Evolutionary conservation across 768 basidiomycete species (phyloP).

Genomic region (Rossbeevera mucosa): DNA sequence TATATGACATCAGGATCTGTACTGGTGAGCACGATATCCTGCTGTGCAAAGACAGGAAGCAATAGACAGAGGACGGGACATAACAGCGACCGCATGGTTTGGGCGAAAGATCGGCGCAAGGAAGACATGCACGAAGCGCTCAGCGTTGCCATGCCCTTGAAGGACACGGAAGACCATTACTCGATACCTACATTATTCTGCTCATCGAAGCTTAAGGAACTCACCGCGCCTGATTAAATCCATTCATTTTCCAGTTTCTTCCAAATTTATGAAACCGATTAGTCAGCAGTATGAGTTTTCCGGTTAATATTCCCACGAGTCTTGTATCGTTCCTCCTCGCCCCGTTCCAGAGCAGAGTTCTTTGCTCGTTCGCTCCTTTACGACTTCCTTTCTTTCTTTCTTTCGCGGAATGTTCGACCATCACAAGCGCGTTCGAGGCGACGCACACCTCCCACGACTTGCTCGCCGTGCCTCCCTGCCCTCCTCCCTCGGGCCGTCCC

Average conservation of each 20-base stretch:
- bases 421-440: constrained; percentile 12
- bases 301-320: not conserved
- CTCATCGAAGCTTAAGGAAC: not conserved
- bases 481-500: not conserved
- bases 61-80: constrained; percentile 14
- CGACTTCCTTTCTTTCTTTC: constrained; percentile 1
- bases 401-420: constrained; percentile 10
- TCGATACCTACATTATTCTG: constrained; percentile 12
- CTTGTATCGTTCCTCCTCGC: not conserved
- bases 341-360: not conserved
- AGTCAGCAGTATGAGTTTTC: constrained; percentile 7
- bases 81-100: constrained; percentile 24
- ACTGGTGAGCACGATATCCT: constrained; percentile 21
- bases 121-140: not conserved
- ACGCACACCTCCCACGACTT: constrained; percentile 5
- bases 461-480: constrained; percentile 4
- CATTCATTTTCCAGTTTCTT: not conserved
- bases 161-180: not conserved
- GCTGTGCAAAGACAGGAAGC: constrained; percentile 12
- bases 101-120: not conserved
- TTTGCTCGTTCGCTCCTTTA: constrained; percentile 23
- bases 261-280: not conserved
- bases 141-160: constrained; percentile 10
- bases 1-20: constrained; percentile 26
- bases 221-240: not conserved